Evolutionary conservation across 257 asterid species (phyloP).

Genomic region (Solanum appendiculatum): DNA sequence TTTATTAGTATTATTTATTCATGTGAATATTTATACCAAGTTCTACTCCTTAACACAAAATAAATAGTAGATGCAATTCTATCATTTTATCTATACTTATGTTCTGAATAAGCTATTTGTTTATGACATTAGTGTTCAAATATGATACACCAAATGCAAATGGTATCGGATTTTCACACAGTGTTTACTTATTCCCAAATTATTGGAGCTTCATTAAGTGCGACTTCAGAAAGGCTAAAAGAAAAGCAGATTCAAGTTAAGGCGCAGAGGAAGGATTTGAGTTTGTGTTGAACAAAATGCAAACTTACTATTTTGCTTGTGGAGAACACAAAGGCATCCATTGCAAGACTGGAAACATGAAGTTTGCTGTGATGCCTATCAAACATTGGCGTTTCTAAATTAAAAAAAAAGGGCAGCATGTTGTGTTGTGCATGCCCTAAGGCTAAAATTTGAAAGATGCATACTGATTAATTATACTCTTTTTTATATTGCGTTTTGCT

Average conservation of each 20-base stretch:
- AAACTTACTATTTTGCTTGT: conserved; percentile 55
- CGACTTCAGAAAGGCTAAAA: too few relatives aligned
- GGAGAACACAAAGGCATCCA: conserved; percentile 53
- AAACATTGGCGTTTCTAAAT: conserved; percentile 20
- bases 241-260: too few relatives aligned
- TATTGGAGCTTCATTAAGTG: too few relatives aligned
- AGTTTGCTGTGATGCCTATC: conserved; percentile 52
- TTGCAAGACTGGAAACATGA: conserved; percentile 66
- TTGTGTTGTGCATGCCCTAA: too few relatives aligned
- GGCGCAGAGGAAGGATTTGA: too few relatives aligned
- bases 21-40: background rate
- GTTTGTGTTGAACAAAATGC: too few relatives aligned
- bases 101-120: background rate
- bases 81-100: too few relatives aligned
- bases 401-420: background rate
- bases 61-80: background rate
- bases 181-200: conserved; percentile 47
- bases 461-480: background rate
- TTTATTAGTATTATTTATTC: too few relatives aligned
- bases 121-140: conserved; percentile 48
- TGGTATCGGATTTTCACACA: conserved; percentile 28
- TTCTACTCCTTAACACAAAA: background rate
- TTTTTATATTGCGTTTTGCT: background rate
- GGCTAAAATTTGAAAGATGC: background rate
- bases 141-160: conserved; percentile 63